Evolutionary conservation across 2,329 filamentous ascomycete species (phyloP), one percentile per base, ranked within the genome.

Genomic region (Ambrosiella cleistominuta): DNA sequence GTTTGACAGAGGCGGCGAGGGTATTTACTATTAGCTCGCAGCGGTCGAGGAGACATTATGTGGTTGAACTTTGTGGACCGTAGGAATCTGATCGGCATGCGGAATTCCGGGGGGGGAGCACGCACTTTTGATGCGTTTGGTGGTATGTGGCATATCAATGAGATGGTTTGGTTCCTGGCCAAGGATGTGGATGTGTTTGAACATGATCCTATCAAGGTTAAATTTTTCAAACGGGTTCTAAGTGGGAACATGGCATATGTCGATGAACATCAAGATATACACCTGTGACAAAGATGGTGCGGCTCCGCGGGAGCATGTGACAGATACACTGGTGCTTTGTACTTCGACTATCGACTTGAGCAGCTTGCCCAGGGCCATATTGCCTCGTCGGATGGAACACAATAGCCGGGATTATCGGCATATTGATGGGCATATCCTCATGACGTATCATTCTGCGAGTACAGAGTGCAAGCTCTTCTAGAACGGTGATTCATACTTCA

Each of bases 1-100:
- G 1, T 66, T 66, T 68, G n/a, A 4, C n/a, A 4, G n/a, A 42
- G 40, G 40, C 3, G 40, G 40, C 6, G 40, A n/a, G 40, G 40
- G 2, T 27, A 3, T 27, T 27, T 27, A 42, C 11, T 42, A 3
- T 12, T n/a, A 12, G 40, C n/a, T 11, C 40, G 40, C n/a, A 8
- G 40, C n/a, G 3, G 40, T 42, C 40, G 40, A 11, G 6, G 11
- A 42, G 11, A 4, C n/a, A 42, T 42, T 8, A 42, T 42, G 40
- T 2, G 11, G 40, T 42, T 11, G 40, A 42, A 7, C 40, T 42
- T 11, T 42, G n/a, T 7, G 6, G 11, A 2, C 40, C 40, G 11
- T 42, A 3, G 11, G 40, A 42, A 3, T 1, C 40, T 42, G 40
- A 27, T 27, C 27, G 27, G 27, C 27, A 27, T 27, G 27, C 4